phyloP scores from a whole-genome alignment of 1,284 basidiomycete species.

The Malassezia japonica region DNA sequence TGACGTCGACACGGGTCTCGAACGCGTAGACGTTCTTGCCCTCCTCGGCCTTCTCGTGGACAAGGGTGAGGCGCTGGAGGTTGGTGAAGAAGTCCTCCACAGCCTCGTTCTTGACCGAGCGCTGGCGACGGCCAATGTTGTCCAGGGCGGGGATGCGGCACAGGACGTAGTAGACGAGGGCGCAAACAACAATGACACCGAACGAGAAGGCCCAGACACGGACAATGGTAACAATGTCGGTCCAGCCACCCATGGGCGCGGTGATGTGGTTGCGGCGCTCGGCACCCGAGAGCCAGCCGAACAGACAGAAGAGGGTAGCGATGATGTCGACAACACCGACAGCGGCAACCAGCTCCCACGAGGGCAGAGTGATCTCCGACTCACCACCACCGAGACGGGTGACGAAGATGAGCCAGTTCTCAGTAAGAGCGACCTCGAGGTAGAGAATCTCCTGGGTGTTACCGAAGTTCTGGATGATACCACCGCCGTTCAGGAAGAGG shows the following conservation, averaged over 20 bases:
- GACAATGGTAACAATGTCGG: constrained; percentile 54
- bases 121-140: constrained; percentile 51
- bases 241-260: constrained; percentile 49
- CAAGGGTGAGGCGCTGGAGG: constrained; percentile 53
- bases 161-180: constrained; percentile 51
- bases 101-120: constrained; percentile 52
- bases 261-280: constrained; percentile 48
- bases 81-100: constrained; percentile 54
- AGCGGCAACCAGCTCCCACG: constrained; percentile 53
- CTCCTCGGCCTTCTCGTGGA: constrained; percentile 51
- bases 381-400: constrained; percentile 49
- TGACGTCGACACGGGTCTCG: constrained; percentile 45
- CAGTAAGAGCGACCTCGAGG: constrained; percentile 56
- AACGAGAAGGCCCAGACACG: constrained; percentile 54
- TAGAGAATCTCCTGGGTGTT: constrained; percentile 54
- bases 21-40: constrained; percentile 45
- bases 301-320: constrained; percentile 54
- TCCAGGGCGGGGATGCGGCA: constrained; percentile 52
- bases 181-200: constrained; percentile 53
- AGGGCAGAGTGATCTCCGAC: constrained; percentile 50
- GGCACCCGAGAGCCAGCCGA: constrained; percentile 55
- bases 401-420: constrained; percentile 56
- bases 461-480: constrained; percentile 56
- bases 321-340: constrained; percentile 54
- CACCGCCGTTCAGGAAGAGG: constrained; percentile 52